Evolutionary conservation across 345 rosid genomes (phyloP), one percentile per base, ranked within the genome.

Genomic region (Pistacia vera): DNA sequence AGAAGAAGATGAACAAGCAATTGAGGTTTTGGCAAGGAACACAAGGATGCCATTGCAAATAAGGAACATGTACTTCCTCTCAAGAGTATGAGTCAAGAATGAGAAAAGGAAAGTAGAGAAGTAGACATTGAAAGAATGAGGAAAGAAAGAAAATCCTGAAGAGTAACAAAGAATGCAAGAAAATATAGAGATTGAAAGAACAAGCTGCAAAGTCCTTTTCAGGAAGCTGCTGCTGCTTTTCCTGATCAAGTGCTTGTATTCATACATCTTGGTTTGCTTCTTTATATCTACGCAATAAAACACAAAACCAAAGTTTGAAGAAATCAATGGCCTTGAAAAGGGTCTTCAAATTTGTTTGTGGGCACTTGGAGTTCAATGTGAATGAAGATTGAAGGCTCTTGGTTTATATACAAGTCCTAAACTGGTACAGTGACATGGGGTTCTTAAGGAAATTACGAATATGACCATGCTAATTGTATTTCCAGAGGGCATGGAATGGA

Each of bases 11-110:
- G 41, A 8, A 51, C 9, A 14, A 41, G 74, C 79, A 60, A 60
- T 22, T 2, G 75, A 71, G 56, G 22, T 79, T 72, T 66, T 84
- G 44, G 82, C 86, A 36, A 88, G 87, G 75, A 88, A 58, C 63
- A 87, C 88, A 28, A 90, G 83, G 86, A 88, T 90, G 14, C 84
- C 92, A 67, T 87, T 88, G 70, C 86, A 90, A 3, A 88, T 51
- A 28, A 90, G 80, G 82, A 90, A 87, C 86, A 85, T 76, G 78
- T 81, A 90, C 72, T 88, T 90, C 49, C 87, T 81, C 70, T 88
- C 89, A 1, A 88, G 74, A 16, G 76, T 46, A 57, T 44, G 86
- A 4, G 83, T 74, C 20, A 90, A 58, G 68, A 72, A 70, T 7
- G 88, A 81, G 80, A 82, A 85, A 9, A 82, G 68, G 25, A 76